A percentile compares a stretch with the other conserved stretches of the same genome.
Evolutionary conservation across 805 yeast species (phyloP).

Genomic region (Candida maesae): DNA sequence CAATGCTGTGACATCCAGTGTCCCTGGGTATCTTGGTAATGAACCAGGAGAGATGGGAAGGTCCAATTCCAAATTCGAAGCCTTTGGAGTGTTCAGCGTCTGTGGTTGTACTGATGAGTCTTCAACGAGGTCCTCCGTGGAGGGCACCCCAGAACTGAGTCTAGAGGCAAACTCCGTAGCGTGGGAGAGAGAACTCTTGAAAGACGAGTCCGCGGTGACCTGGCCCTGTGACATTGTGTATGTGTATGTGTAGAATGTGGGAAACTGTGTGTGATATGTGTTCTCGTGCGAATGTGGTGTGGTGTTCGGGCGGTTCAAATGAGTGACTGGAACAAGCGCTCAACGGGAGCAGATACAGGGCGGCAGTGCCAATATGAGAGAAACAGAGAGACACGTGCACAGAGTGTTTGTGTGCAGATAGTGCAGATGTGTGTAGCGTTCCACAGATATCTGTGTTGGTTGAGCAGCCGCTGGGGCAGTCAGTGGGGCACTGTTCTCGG

Average conservation of each 20-base stretch:
- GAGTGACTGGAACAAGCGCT: no score
- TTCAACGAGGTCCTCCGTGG: not conserved
- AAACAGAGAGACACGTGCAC: no score
- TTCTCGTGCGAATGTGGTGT: no score
- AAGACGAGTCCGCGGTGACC: conserved; percentile 8
- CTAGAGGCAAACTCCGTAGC: not conserved
- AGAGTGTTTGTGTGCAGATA: no score
- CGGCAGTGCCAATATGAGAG: no score
- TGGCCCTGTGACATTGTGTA: conserved; percentile 7
- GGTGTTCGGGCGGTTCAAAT: no score
- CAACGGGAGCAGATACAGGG: no score
- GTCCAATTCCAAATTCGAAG: conserved; percentile 11
- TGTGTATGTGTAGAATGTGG: not conserved
- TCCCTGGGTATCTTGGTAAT: conserved; percentile 44
- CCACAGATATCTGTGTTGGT: no score
- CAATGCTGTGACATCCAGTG: conserved; percentile 44
- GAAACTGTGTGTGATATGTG: no score
- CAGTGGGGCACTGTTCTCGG: no score
- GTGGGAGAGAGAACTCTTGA: conserved; percentile 9
- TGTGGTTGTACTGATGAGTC: not conserved
- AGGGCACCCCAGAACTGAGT: not conserved
- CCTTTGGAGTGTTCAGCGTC: conserved; percentile 14
- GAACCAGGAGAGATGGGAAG: conserved; percentile 23
- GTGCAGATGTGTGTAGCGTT: no score
- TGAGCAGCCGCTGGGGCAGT: no score